Percentiles rank a stretch among this genome's conserved stretches.
phyloP scores from a whole-genome alignment of 768 basidiomycete genomes.

The Crassisporium funariophilum region DNA sequence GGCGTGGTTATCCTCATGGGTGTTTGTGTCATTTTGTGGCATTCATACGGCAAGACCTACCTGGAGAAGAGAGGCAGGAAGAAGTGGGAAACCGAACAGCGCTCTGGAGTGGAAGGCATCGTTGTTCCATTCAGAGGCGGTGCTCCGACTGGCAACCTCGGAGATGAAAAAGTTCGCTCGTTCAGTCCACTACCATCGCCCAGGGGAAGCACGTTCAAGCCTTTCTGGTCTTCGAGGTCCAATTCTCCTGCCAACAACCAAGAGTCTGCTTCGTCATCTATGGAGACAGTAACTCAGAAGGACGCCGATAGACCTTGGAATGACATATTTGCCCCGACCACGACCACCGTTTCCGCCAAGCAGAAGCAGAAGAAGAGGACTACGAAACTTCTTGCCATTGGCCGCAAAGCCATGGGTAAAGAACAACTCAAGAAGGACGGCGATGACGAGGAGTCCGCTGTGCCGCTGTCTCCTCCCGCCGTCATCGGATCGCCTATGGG shows the following conservation, averaged over 20 bases:
- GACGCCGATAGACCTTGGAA: slow-evolving; percentile 19
- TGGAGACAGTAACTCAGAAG: slow-evolving; percentile 11
- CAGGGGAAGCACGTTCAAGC: slow-evolving; percentile 34
- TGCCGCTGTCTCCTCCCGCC: slow-evolving; percentile 12
- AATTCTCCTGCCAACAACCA: slow-evolving; percentile 17
- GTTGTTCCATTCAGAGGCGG: slow-evolving; percentile 34
- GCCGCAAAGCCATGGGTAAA: slow-evolving; percentile 38
- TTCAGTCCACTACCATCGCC: slow-evolving; percentile 55
- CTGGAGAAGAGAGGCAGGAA: slow-evolving; percentile 49
- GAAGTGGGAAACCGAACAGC: slow-evolving; percentile 55
- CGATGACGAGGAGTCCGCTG: slow-evolving; percentile 26
- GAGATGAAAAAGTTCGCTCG: slow-evolving; percentile 32
- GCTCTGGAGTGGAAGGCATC: slow-evolving; percentile 48
- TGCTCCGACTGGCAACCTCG: slow-evolving; percentile 2
- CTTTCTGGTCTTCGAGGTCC: slow-evolving; percentile 33
- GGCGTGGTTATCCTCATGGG: slow-evolving; percentile 81
- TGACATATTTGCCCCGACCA: slow-evolving; percentile 21
- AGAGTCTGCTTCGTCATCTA: slow-evolving; percentile 9
- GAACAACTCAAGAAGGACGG: slow-evolving; percentile 31
- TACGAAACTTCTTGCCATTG: slow-evolving; percentile 47
- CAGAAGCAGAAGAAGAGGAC: slow-evolving; percentile 32
- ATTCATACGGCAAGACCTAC: slow-evolving; percentile 56
- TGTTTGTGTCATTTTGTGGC: slow-evolving; percentile 68
- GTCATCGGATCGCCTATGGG: slow-evolving; percentile 15
- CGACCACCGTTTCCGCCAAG: slow-evolving; percentile 8